phyloP scores from a whole-genome alignment of 306 rosid species.

The Casuarina cunninghamiana region DNA sequence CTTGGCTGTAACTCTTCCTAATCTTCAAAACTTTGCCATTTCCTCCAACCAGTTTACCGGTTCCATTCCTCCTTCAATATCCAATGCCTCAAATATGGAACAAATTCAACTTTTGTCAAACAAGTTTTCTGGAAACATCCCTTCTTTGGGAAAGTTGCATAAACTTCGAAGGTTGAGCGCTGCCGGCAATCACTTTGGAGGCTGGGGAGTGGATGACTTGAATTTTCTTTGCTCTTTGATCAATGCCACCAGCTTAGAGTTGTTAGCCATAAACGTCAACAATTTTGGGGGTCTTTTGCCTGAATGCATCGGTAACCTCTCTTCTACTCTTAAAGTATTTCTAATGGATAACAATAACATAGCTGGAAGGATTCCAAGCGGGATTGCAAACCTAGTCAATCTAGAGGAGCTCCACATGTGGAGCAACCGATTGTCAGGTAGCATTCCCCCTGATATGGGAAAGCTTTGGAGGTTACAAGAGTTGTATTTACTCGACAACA shows the following conservation, averaged over 20 bases:
- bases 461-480: neutral
- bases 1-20: neutral
- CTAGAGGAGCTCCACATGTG: neutral
- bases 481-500: neutral
- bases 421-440: neutral
- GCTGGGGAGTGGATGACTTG: neutral
- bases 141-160: neutral
- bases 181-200: too few species aligned
- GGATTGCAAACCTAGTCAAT: neutral
- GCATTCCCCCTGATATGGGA: neutral
- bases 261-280: neutral
- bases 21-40: neutral
- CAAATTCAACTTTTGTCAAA: rapidly evolving
- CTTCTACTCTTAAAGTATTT: neutral
- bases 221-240: neutral
- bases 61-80: neutral
- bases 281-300: neutral
- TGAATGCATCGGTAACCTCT: neutral
- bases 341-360: rapidly evolving
- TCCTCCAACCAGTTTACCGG: neutral
- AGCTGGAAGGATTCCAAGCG: neutral
- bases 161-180: too few species aligned
- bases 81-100: neutral
- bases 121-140: neutral
- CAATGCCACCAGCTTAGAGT: neutral